phyloP scores from a whole-genome alignment of 2,329 filamentous ascomycete species.

The Penicillium brevicompactum region DNA sequence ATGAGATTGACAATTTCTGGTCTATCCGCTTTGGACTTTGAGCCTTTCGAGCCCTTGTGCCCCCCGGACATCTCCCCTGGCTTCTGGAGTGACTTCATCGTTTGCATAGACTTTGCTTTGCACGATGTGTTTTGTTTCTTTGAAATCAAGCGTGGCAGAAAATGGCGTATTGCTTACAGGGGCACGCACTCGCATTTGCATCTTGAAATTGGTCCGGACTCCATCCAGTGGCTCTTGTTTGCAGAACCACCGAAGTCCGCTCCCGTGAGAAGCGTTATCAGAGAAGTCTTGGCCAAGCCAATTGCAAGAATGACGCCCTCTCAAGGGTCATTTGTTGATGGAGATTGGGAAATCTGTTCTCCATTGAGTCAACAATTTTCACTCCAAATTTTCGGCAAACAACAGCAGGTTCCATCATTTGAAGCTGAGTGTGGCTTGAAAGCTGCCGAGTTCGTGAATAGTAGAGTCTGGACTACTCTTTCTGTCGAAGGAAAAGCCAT shows the following conservation, averaged over 20 bases:
- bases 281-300: slow-evolving; percentile 49
- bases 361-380: slow-evolving; percentile 40
- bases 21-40: slow-evolving; percentile 27
- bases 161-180: slow-evolving; percentile 36
- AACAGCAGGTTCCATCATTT: slow-evolving; percentile 38
- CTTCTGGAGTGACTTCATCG: slow-evolving; percentile 38
- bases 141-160: slow-evolving; percentile 31
- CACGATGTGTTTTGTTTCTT: slow-evolving; percentile 32
- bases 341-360: slow-evolving; percentile 49
- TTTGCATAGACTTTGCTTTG: slow-evolving; percentile 29
- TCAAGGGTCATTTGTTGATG: slow-evolving; percentile 35
- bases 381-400: slow-evolving; percentile 40
- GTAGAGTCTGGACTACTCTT: slow-evolving; percentile 50
- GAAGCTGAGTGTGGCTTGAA: slow-evolving; percentile 45
- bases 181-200: slow-evolving; percentile 26
- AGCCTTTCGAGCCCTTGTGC: slow-evolving; percentile 14
- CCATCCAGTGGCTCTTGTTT: slow-evolving; percentile 52
- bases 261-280: slow-evolving; percentile 42
- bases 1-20: slow-evolving; percentile 42
- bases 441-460: slow-evolving; percentile 37
- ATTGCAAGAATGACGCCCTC: slow-evolving; percentile 51
- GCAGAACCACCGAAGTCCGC: slow-evolving; percentile 45
- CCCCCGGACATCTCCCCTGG: slow-evolving; percentile 14
- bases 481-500: slow-evolving; percentile 39
- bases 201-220: slow-evolving; percentile 26